phyloP scores from a whole-genome alignment of 768 basidiomycete genomes.

The Nidularia sp. region DNA sequence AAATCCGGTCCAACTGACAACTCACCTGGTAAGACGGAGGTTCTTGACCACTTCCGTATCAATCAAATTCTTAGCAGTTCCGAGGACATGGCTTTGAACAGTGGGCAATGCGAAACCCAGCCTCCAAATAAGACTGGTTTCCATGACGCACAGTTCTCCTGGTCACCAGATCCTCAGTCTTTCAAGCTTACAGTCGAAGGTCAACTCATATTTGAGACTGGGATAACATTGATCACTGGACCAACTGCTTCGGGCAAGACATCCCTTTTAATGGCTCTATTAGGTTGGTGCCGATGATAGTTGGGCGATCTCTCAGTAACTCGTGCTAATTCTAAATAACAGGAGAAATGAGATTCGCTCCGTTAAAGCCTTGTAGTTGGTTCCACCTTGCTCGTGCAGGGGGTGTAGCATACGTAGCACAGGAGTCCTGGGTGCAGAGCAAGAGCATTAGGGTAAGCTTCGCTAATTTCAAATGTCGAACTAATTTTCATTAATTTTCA shows the following conservation, averaged over 20 bases:
- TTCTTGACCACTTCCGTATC: no score
- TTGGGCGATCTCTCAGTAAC: neutral
- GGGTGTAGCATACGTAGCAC: constrained; percentile 59
- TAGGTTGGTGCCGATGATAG: constrained; percentile 23
- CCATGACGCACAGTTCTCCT: neutral
- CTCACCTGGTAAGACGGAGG: no score
- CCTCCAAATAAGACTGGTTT: neutral
- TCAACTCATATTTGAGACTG: constrained; percentile 38
- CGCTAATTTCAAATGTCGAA: no score
- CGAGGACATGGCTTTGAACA: neutral
- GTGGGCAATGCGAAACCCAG: neutral
- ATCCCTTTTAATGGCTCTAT: constrained; percentile 42
- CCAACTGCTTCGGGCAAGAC: constrained; percentile 40
- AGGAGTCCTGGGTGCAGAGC: constrained; percentile 64
- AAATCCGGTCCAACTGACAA: no score
- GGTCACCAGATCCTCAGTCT: constrained; percentile 3
- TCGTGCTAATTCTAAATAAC: neutral
- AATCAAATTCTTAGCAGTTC: no score
- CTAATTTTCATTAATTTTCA: no score
- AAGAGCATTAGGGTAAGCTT: constrained; percentile 42
- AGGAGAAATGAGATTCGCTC: neutral
- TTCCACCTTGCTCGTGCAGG: constrained; percentile 49
- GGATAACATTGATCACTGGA: constrained; percentile 39
- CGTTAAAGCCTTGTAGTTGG: constrained; percentile 27
- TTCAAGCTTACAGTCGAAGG: constrained; percentile 29